Evolutionary conservation across 768 basidiomycete genomes (phyloP).

Genomic region (Leccinum sublutescens): DNA sequence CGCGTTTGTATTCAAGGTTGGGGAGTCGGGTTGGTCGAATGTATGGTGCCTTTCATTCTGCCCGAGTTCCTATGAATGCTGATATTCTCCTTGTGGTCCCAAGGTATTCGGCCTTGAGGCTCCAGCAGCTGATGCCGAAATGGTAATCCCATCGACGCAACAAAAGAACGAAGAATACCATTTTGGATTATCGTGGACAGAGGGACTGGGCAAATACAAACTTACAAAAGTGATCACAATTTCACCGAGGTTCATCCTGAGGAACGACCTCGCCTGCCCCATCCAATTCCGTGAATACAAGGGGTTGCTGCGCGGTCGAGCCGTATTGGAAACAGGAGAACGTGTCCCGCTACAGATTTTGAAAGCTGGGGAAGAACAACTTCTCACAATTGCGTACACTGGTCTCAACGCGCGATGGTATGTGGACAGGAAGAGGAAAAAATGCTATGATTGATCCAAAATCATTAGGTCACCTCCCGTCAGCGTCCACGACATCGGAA

Average conservation of each 20-base stretch:
- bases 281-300: slow-evolving; percentile 88
- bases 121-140: slow-evolving; percentile 83
- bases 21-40: slow-evolving; percentile 88
- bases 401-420: slow-evolving; percentile 84
- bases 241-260: slow-evolving; percentile 86
- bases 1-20: slow-evolving; percentile 78
- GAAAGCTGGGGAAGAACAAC: slow-evolving; percentile 62
- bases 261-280: slow-evolving; percentile 68
- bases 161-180: slow-evolving; percentile 70
- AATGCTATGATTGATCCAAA: slow-evolving; percentile 1
- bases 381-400: slow-evolving; percentile 84
- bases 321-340: slow-evolving; percentile 63
- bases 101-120: slow-evolving; percentile 90
- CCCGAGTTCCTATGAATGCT: slow-evolving; percentile 1
- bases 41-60: slow-evolving; percentile 35
- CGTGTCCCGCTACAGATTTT: slow-evolving; percentile 66
- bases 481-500: slow-evolving; percentile 88
- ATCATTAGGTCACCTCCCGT: slow-evolving; percentile 82
- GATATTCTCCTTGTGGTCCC: slow-evolving; percentile 5
- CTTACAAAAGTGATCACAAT: slow-evolving; percentile 91
- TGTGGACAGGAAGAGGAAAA: slow-evolving; percentile 13
- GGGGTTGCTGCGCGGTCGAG: slow-evolving; percentile 59
- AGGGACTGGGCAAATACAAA: slow-evolving; percentile 97
- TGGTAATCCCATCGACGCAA: slow-evolving; percentile 63
- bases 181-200: slow-evolving; percentile 86